Percentiles rank a stretch among this genome's conserved stretches.
These are phyloP conservation scores for Fusarium humuli DNA, from an alignment of 2,329 filamentous ascomycete species.

Conservation along the genomic window DNA sequence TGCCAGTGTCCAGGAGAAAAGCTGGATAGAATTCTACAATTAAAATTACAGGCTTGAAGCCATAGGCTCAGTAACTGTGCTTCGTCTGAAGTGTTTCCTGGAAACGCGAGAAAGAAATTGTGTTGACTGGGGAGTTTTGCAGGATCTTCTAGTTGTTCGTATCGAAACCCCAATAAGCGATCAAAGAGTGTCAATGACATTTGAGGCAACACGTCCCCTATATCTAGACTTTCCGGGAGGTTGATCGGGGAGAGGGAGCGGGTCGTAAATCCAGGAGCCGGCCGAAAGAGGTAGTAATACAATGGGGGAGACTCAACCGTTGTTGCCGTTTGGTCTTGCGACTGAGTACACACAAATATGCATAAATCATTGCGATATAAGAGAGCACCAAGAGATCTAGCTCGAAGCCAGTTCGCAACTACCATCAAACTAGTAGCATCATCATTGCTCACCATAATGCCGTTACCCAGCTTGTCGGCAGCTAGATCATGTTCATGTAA, in stretches of 20 bases:
- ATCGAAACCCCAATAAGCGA: constrained; percentile 50
- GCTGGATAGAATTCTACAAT: constrained; percentile 58
- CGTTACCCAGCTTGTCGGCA: constrained; percentile 37
- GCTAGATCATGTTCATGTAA: constrained; percentile 15
- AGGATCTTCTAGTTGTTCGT: constrained; percentile 43
- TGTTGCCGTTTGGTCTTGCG: background rate
- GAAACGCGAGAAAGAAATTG: constrained; percentile 63
- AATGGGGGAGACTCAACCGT: constrained; percentile 31
- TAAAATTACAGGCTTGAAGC: constrained; percentile 55
- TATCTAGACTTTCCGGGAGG: constrained; percentile 9
- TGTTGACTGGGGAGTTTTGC: constrained; percentile 34
- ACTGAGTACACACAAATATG: constrained; percentile 55
- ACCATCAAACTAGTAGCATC: constrained; percentile 39
- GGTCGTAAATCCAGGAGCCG: constrained; percentile 33
- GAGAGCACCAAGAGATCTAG: constrained; percentile 53
- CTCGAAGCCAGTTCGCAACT: constrained; percentile 51
- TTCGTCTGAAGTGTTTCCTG: constrained; percentile 51
- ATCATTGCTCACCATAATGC: constrained; percentile 30
- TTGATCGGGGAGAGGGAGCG: constrained; percentile 45
- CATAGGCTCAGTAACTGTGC: constrained; percentile 57
- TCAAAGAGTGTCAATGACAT: constrained; percentile 42
- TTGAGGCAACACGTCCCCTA: constrained; percentile 27
- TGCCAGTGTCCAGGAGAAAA: constrained; percentile 60
- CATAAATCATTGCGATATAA: constrained; percentile 49
- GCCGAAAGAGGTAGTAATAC: constrained; percentile 54